phyloP scores from a whole-genome alignment of 495 filamentous ascomycete species.

The Penicillium verhagenii region DNA sequence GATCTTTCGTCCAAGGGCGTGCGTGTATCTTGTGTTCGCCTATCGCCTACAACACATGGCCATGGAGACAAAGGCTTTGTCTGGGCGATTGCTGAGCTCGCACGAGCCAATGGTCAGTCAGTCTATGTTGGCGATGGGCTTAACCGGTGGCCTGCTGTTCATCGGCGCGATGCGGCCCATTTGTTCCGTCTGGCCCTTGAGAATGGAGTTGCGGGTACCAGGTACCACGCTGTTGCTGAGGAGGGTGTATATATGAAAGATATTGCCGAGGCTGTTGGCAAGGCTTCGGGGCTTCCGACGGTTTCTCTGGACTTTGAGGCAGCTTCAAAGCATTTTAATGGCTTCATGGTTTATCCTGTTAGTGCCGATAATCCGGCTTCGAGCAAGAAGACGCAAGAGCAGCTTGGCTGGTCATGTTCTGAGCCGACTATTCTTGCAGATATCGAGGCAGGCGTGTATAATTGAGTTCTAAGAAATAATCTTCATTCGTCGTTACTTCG shows the following conservation, averaged over 20 bases:
- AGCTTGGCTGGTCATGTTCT: conserved; percentile 40
- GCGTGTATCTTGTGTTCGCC: conserved; percentile 34
- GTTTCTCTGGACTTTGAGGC: conserved; percentile 28
- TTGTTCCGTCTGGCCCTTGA: conserved; percentile 43
- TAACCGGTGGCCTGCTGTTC: conserved; percentile 42
- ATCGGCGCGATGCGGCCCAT: conserved; percentile 40
- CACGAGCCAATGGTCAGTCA: conserved; percentile 29
- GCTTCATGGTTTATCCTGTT: conserved; percentile 24
- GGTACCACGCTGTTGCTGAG: conserved; percentile 42
- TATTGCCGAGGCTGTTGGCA: conserved; percentile 39
- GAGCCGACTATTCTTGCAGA: conserved; percentile 35
- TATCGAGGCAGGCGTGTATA: conserved; percentile 30
- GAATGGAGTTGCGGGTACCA: conserved; percentile 36
- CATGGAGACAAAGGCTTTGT: conserved; percentile 37
- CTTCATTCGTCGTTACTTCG: too few species aligned
- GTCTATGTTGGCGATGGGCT: conserved; percentile 44
- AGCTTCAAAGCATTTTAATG: conserved; percentile 32
- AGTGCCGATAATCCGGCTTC: conserved; percentile 36
- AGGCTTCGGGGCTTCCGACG: conserved; percentile 29
- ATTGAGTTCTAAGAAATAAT: background rate
- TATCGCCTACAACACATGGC: conserved; percentile 45
- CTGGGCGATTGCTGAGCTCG: conserved; percentile 28
- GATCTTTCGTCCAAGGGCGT: conserved; percentile 32
- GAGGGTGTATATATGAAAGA: conserved; percentile 38
- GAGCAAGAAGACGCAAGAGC: conserved; percentile 38